Conservation (phyloP, 331 rosid genomes). For the Arachis monticola region DNA sequence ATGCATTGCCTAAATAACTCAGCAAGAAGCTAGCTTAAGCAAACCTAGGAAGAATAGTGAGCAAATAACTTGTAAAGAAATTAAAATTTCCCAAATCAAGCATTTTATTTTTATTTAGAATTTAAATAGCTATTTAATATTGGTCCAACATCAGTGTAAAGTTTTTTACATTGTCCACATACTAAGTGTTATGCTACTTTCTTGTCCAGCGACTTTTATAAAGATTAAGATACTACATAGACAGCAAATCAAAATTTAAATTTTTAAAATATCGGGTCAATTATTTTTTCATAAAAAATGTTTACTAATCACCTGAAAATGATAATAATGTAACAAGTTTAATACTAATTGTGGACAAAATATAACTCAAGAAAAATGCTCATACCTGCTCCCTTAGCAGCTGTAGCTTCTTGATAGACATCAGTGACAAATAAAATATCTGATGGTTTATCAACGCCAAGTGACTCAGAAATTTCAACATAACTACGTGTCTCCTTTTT, state of each 20-base stretch:
- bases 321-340: slow-evolving; percentile 19
- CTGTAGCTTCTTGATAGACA: slow-evolving; percentile 86
- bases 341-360: background rate
- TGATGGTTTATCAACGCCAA: slow-evolving; percentile 88
- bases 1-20: background rate
- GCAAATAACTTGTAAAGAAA: background rate
- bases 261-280: background rate
- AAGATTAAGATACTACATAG: background rate
- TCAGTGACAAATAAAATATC: slow-evolving; percentile 88
- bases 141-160: background rate
- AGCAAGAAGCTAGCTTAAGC: background rate
- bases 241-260: slow-evolving; percentile 5
- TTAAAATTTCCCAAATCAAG: background rate
- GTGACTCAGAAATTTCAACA: slow-evolving; percentile 71
- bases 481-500: slow-evolving; percentile 82
- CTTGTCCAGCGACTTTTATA: slow-evolving; percentile 3
- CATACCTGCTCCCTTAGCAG: slow-evolving; percentile 96
- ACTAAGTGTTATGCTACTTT: background rate
- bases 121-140: background rate
- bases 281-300: background rate
- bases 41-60: background rate
- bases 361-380: slow-evolving; percentile 4
- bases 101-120: background rate
- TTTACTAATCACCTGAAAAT: slow-evolving; percentile 13
- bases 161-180: background rate